Base-by-base conservation (phyloP, 495 filamentous ascomycete genomes). In the Penicillium argentinense region DNA sequence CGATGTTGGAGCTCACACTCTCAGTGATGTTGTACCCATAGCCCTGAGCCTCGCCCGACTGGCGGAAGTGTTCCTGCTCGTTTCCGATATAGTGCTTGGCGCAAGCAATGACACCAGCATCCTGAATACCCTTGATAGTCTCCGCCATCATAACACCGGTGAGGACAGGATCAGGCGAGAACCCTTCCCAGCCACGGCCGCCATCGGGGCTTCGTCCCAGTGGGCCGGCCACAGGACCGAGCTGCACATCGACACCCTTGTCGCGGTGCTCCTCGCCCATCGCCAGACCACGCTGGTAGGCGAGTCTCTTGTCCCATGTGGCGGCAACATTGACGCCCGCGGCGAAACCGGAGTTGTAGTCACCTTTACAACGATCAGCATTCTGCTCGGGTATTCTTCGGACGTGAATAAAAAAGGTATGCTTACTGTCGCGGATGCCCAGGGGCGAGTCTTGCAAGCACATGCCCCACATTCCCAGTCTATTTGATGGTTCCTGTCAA, bases 391-490 rank as follows among this genome's bases (percentile, higher is more conserved):
- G 18, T 28, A 13, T 11, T 30, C 9, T 2, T 13, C 9, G 9
- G 14, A 17, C 9, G n/a, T 19, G 9, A 23, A 28, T 36, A 28
- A 29, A 57, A n/a, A n/a, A n/a, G n/a, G n/a, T n/a, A n/a, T n/a
- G n/a, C 75, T 49, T 75, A 84, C 83, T 71, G 33, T 80, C 73
- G 42, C 92, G 85, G 39, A 98, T 72, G 47, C 93, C 93, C 9
- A 97, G 72, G 3, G 93, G 92, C 23, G 85, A 83, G 61, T 98
- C 93, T 57, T 98, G 89, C 77, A 95, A 73, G 67, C 93, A 98
- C 41, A 96, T 64, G 26, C 82, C 78, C 43, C 78, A 80, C 60
- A 97, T 86, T 29, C 85, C 86, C n/a, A 96, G 77, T 48, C 92
- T 81, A 38, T 80, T 83, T 21, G 8, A 17, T 3, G 21, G 29